Evolutionary conservation across 305 asterid species (phyloP), one percentile per base, ranked within the genome.

Genomic region (Fraxinus floribunda): DNA sequence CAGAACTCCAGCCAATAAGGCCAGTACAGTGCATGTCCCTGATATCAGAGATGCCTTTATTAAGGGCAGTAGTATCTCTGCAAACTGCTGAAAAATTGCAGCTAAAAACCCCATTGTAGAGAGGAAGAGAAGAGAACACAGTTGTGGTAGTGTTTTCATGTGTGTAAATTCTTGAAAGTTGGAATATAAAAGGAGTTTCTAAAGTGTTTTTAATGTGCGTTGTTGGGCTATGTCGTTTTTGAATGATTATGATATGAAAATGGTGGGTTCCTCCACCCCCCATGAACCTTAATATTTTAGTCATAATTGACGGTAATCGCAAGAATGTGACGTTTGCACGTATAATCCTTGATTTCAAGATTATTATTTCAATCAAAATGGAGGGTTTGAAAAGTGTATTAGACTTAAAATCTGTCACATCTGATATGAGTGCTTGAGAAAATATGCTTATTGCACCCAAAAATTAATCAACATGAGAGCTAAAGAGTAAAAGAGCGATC

Each of bases 231-330:
- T 86, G 88, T 88, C 84, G 75, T 73, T 81, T 62, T 20, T 66
- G 80, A 81, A 79, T 78, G 79, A 76, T 86, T 84, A 80, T 86
- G 60, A 73, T 79, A 71, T 64, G 75, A 68, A 88, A 78, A 83
- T 88, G 90, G 93, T 82, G 89, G 91, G 90, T 84, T 76, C 88
- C 68, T 62, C 74, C 74, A 66, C 74, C 36, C 36, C 18, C 18
- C 35, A 9, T 16, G 35, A 24, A 66, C 7, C 32, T 7, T 20
- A 64, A 20, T 20, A 73, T 77, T 75, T 38, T 32, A 66, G 80
- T 81, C 36, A 15, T 49, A 20, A 18, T 78, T 24, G 83, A 77
- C 83, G 88, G 82, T 72, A 76, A 75, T 84, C 44, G 80, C 82
- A 57, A 78, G 38, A 20, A 80, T 41, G 80, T 60, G 78, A 55